A percentile compares a stretch with the other conserved stretches of the same genome.
phyloP scores from a whole-genome alignment of 306 rosid species.

The Medicago ruthenica region DNA sequence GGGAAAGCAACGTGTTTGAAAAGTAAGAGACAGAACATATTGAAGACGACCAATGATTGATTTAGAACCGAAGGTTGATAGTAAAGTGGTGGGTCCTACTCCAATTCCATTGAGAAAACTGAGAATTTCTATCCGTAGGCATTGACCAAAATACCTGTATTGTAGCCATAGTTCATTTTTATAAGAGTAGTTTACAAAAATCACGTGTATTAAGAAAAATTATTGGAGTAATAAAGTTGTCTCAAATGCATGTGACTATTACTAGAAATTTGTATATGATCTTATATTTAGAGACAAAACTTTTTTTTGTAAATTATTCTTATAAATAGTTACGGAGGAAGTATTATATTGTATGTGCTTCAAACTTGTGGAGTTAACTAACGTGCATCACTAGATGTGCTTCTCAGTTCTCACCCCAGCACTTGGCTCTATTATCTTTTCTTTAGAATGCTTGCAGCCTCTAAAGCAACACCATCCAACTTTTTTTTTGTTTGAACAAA shows the following conservation, averaged over 20 bases:
- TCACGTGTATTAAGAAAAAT: no score
- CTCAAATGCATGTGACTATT: no score
- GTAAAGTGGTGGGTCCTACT: constrained; percentile 45
- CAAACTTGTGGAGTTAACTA: neutral
- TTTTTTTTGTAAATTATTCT: no score
- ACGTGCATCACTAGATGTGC: no score
- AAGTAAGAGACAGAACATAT: neutral
- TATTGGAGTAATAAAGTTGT: no score
- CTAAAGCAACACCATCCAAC: neutral
- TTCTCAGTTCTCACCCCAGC: neutral
- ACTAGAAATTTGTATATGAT: no score
- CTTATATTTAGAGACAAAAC: no score
- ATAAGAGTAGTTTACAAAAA: no score
- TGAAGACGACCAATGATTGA: constrained; percentile 34
- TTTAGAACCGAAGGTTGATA: constrained; percentile 39
- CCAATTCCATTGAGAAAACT: neutral
- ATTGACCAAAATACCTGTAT: neutral
- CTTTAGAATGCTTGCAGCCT: neutral
- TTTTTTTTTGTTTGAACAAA: no score
- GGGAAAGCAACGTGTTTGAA: neutral
- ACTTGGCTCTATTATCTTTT: neutral
- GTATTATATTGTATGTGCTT: no score
- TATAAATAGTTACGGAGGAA: no score
- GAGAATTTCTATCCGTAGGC: neutral
- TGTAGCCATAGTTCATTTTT: no score